Base-by-base conservation (phyloP, 805 yeast species). In the Starmera caribaea region DNA sequence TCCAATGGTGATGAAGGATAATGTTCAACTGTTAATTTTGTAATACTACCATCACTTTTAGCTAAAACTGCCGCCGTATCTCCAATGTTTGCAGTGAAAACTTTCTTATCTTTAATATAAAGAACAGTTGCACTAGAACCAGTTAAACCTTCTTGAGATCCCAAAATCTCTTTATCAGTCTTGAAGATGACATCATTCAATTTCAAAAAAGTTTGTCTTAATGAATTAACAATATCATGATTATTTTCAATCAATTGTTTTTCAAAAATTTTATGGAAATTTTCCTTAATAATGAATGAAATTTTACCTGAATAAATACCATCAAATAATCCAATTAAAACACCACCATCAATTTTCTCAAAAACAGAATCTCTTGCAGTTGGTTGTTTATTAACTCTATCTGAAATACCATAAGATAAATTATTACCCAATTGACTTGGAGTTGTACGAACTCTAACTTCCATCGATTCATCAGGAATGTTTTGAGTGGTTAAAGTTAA, bases 371-470 rank as follows among this genome's bases (percentile, higher is more conserved):
- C 98, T 53, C 95, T 73, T 6, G 81, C 74, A 0, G 88, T 73
- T 3, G 92, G 73, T 38, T 78, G 65, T 38, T 68, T 68, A 2
- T 96, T 96, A 49, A 90, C 66, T 4, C 81, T 68, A 59, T 92
- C 99, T 2, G 97, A 82, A 37, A 92, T 88, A 55, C 98, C 98
- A 54, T 88, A 87, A 0, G 87, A 78, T 65, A 84, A 73, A 35
- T 74, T 75, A 36, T 81, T 80, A 21, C 26, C 26, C 16, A 86
- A 61, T 37, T 76, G 81, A 0, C 96, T 81, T 13, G 89, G 90
- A 0, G 95, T 83, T 0, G 97, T 86, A 50, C 98, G 76, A 15
- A 92, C 81, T 63, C 98, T 81, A 48, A 84, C 74, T 50, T 83
- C 80, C 11, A 76, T 76, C 10, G 75, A 69, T 59, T 89, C 96